Evolutionary conservation across 1,139 yeast genomes (phyloP).

Genomic region (Nakaseomyces sp.): DNA sequence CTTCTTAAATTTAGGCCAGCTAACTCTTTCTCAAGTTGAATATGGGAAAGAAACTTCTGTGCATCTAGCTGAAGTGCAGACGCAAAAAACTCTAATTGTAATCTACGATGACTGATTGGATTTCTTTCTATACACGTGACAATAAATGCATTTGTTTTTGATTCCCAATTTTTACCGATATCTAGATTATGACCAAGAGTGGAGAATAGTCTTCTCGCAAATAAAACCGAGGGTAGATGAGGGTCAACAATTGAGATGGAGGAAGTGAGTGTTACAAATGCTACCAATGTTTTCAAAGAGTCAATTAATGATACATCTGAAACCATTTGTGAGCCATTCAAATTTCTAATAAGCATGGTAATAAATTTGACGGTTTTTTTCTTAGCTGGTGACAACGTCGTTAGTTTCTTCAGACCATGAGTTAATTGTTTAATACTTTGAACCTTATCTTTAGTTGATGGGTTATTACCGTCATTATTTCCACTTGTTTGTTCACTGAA

Average conservation of each 20-base stretch:
- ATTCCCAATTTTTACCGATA: conserved; percentile 15
- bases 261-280: conserved; percentile 17
- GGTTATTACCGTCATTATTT: not conserved
- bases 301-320: conserved; percentile 22
- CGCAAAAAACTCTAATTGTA: conserved; percentile 28
- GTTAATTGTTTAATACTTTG: conserved; percentile 20
- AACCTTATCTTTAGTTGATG: conserved; percentile 11
- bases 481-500: not conserved
- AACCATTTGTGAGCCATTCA: conserved; percentile 18
- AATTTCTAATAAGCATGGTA: conserved; percentile 17
- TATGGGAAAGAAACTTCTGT: conserved; percentile 17
- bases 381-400: conserved; percentile 15
- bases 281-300: conserved; percentile 17
- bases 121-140: conserved; percentile 20
- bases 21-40: conserved; percentile 18
- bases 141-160: conserved; percentile 18
- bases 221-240: conserved; percentile 15
- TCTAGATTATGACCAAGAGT: conserved; percentile 13
- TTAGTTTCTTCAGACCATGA: conserved; percentile 21
- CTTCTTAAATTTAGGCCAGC: conserved; percentile 16
- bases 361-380: conserved; percentile 17
- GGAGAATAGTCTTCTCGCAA: conserved; percentile 19
- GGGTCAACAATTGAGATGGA: conserved; percentile 16
- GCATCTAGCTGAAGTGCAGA: conserved; percentile 24
- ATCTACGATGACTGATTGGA: conserved; percentile 16